Evolutionary conservation across 2,329 filamentous ascomycete species (phyloP).

Genomic region (Zymoseptoria brevis): DNA sequence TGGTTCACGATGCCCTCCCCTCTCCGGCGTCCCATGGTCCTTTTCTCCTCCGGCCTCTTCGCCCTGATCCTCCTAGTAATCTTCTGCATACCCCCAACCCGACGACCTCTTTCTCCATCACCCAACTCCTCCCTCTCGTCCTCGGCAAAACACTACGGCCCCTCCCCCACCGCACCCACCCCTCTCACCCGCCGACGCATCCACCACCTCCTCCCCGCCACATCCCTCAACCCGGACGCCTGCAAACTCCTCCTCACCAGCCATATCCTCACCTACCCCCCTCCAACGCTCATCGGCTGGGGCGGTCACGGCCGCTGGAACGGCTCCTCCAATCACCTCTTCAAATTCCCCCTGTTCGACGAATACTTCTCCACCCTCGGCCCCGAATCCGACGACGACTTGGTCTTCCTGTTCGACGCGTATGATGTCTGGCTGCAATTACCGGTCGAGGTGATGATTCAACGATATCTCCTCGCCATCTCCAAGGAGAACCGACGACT

Average conservation of each 20-base stretch:
- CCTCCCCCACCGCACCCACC: not conserved
- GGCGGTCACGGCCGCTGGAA: conserved; percentile 9
- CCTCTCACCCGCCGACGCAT: not conserved
- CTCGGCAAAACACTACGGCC: not conserved
- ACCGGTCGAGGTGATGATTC: conserved; percentile 53
- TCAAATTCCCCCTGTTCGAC: conserved; percentile 12
- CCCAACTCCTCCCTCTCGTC: not conserved
- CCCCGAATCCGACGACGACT: conserved; percentile 37
- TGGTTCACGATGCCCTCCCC: not conserved
- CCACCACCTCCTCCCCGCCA: conserved; percentile 7
- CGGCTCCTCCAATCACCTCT: conserved; percentile 8
- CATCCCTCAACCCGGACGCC: conserved; percentile 2
- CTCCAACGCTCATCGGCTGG: conserved; percentile 36
- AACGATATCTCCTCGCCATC: conserved; percentile 42
- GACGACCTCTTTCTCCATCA: no score
- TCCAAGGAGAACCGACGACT: conserved; percentile 38
- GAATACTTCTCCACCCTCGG: conserved; percentile 10
- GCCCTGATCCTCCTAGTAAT: not conserved
- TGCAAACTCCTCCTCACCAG: conserved; percentile 23
- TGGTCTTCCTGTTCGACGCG: conserved; percentile 57
- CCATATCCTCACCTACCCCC: conserved; percentile 51
- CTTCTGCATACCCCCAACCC: not conserved
- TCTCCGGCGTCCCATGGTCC: not conserved
- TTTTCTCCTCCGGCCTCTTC: not conserved
- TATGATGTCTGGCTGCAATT: conserved; percentile 59